phyloP scores from a whole-genome alignment of 257 asterid genomes.

The Fraxinus cuspidata region DNA sequence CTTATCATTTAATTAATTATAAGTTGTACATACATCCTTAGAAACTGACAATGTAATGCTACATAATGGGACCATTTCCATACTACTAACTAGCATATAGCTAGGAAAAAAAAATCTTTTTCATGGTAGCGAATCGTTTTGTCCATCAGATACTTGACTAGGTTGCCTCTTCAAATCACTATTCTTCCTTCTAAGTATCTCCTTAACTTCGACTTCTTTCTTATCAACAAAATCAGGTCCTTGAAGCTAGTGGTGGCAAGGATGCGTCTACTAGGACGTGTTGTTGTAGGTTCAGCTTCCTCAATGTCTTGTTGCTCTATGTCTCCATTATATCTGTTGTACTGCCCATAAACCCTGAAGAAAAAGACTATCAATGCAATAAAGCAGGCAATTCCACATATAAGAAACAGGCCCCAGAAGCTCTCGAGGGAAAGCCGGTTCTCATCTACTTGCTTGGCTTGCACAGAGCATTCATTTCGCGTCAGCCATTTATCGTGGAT shows the following conservation, averaged over 20 bases:
- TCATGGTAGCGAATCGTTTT: conserved; percentile 30
- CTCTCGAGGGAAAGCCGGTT: conserved; percentile 41
- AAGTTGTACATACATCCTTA: not conserved
- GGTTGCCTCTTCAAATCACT: conserved; percentile 26
- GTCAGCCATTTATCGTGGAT: conserved; percentile 52
- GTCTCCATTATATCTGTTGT: conserved; percentile 30
- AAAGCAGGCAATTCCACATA: conserved; percentile 38
- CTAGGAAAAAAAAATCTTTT: not conserved
- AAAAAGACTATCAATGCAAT: conserved; percentile 36
- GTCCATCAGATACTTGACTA: conserved; percentile 33
- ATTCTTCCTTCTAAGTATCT: conserved; percentile 35
- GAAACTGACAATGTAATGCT: not conserved
- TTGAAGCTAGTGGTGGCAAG: conserved; percentile 32
- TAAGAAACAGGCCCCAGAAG: conserved; percentile 50
- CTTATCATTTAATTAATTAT: no score
- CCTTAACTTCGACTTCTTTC: conserved; percentile 44
- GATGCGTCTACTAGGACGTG: conserved; percentile 22
- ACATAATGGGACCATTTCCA: not conserved
- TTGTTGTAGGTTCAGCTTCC: conserved; percentile 26
- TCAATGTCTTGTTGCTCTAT: conserved; percentile 17
- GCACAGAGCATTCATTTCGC: conserved; percentile 22
- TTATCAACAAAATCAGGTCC: conserved; percentile 40
- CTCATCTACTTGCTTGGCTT: conserved; percentile 13
- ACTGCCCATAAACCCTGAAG: conserved; percentile 39
- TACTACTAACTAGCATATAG: not conserved